These are phyloP conservation scores for Leishmania arabica DNA, from an alignment of 208 protist genomes.

Conservation along the genomic window DNA sequence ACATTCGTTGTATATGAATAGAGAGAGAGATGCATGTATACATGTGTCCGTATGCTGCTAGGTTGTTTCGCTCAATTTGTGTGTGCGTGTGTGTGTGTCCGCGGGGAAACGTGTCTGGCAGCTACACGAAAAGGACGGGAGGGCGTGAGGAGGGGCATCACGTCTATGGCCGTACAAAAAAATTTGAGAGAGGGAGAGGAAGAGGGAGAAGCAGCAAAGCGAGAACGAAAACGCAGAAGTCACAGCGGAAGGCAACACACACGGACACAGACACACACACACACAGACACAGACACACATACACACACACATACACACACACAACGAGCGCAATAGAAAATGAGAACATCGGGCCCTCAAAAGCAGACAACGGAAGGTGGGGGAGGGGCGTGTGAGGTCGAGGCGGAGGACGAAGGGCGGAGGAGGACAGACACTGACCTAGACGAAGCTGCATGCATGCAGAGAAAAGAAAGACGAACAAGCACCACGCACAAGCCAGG, in stretches of 20 bases:
- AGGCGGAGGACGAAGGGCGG: neutral
- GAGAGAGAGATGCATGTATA: too few relatives aligned
- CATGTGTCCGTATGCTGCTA: neutral
- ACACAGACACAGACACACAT: too few relatives aligned
- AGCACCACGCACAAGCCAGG: constrained; percentile 11
- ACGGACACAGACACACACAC: neutral
- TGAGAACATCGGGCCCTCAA: neutral
- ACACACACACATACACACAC: too few relatives aligned
- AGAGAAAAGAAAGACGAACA: neutral
- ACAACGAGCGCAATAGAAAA: neutral
- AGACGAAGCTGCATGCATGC: neutral
- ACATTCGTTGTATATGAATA: too few relatives aligned
- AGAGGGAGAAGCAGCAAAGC: neutral
- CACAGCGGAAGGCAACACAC: neutral
- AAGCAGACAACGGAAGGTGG: neutral
- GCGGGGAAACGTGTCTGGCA: neutral
- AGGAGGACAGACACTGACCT: neutral
- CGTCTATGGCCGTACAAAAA: neutral
- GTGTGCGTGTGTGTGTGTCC: neutral
- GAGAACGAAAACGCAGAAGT: neutral
- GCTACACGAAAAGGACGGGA: too few relatives aligned
- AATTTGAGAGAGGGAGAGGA: neutral
- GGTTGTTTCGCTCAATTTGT: too few relatives aligned
- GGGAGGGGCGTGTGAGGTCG: too few relatives aligned
- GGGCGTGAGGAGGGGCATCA: too few relatives aligned